Evolutionary conservation across 176 grass and related monocot genomes (phyloP).

Genomic region (Avena eriantha): DNA sequence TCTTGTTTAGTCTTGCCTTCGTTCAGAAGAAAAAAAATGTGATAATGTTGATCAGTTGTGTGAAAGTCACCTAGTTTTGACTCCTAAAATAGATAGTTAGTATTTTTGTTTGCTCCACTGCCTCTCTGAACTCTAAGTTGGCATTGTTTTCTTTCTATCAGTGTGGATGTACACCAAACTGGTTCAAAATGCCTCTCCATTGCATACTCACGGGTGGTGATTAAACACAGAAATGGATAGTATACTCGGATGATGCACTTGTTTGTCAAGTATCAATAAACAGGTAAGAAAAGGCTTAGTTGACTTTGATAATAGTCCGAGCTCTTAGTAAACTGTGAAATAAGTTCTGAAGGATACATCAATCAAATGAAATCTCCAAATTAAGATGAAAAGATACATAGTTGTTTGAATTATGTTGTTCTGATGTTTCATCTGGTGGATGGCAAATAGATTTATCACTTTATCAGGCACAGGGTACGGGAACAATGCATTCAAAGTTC

Average conservation of each 20-base stretch:
- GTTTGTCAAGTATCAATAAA: background rate
- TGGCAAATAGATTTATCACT: constrained; percentile 7
- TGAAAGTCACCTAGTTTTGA: background rate
- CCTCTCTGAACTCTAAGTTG: constrained; percentile 6
- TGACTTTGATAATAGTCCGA: background rate
- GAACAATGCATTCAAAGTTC: background rate
- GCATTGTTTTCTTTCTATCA: background rate
- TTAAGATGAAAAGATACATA: background rate
- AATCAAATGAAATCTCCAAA: constrained; percentile 21
- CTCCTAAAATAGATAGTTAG: background rate
- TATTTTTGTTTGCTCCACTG: background rate
- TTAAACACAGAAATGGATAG: background rate
- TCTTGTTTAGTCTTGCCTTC: background rate
- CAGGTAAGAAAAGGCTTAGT: background rate
- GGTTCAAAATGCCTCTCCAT: background rate
- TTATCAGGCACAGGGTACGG: background rate
- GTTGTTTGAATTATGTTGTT: background rate
- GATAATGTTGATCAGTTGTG: background rate
- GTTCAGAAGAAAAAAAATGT: constrained; percentile 9
- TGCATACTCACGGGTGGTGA: background rate
- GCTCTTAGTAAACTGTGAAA: background rate
- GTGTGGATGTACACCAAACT: background rate
- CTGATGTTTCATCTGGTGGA: background rate
- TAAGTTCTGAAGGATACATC: background rate
- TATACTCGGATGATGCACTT: background rate